Base-by-base conservation (phyloP, 768 basidiomycete species). In the Collybia sp. region DNA sequence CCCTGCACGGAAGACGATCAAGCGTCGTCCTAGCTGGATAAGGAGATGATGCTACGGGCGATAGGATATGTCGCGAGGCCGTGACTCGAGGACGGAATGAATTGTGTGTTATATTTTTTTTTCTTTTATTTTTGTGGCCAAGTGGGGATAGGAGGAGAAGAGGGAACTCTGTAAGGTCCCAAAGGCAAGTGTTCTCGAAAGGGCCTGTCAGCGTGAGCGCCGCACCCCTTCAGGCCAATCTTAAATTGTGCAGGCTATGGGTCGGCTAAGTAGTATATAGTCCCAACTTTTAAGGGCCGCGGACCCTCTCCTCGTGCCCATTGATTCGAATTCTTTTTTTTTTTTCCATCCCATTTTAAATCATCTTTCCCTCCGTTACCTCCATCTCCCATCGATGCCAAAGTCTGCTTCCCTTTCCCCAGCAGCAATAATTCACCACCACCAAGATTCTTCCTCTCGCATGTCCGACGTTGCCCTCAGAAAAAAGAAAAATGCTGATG, bases 401-500 rank as follows among this genome's bases (percentile, higher is more conserved):
- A 75, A 72, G 59, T 69, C 71, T 44, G 62, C 57, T 40, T 50
- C 67, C 51, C 51, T 64, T 42, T 47, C 50, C 55, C 61, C 44
- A 48, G 64, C 43, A 59, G 46, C 56, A 48, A 46, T 54, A 55
- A 40, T 40, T 59, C 61, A 3, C 60, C 57, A 64, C 30, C 50
- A 58, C 17, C 64, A 70, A 45, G 64, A 67, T 31, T 50, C 61
- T 49, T 56, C 68, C 19, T 56, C 70, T 38, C 75, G 76, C 51
- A 61, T 82, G 61, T 74, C 82, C 53, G 84, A 87, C 63, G 76
- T 84, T 11, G 82, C 83, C 30, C 72, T 86, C 56, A 71, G 88
- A 53, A 89, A 88, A 71, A 88, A 88, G 73, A 92, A 92, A 70
- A 92, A 92, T 57, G 89, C 89, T 31, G 86, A 90, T 59, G 89